A percentile compares a stretch with the other conserved stretches of the same genome.
These are phyloP conservation scores for Astragalus glycyphyllos DNA, from an alignment of 306 rosid genomes.

Conservation along the genomic window DNA sequence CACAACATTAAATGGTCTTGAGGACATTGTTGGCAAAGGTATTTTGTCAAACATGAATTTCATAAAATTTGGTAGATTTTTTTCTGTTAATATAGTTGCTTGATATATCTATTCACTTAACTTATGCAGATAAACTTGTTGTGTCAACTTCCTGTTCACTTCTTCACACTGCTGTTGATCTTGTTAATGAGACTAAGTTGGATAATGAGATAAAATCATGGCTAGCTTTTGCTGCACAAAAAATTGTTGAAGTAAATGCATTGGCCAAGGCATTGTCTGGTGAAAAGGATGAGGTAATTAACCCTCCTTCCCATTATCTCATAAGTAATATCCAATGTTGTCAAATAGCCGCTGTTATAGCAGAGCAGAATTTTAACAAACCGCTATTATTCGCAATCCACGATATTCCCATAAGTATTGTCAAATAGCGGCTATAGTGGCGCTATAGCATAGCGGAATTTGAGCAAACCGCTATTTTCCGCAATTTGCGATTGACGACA, in stretches of 20 bases:
- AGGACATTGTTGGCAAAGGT: slow-evolving; percentile 84
- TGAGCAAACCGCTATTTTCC: too few relatives aligned
- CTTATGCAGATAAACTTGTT: slow-evolving; percentile 69
- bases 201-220: slow-evolving; percentile 84
- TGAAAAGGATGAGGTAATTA: slow-evolving; percentile 68
- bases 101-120: slow-evolving; percentile 30
- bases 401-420: too few relatives aligned
- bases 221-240: slow-evolving; percentile 94
- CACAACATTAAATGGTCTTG: slow-evolving; percentile 52
- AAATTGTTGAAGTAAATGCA: slow-evolving; percentile 87
- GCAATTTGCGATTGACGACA: too few relatives aligned
- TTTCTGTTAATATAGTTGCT: background rate
- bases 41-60: slow-evolving; percentile 23
- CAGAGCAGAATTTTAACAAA: too few relatives aligned
- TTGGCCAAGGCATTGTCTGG: slow-evolving; percentile 86
- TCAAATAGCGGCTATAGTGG: too few relatives aligned
- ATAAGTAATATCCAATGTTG: too few relatives aligned
- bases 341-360: too few relatives aligned
- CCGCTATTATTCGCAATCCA: too few relatives aligned
- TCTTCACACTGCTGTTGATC: slow-evolving; percentile 95
- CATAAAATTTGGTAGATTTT: slow-evolving; percentile 11
- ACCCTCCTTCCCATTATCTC: slow-evolving; percentile 8
- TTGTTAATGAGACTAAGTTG: slow-evolving; percentile 81
- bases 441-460: too few relatives aligned
- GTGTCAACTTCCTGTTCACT: slow-evolving; percentile 90